Conservation (phyloP, 2,329 filamentous ascomycete species). For the Nothophaeocryptopus gaeumannii region DNA sequence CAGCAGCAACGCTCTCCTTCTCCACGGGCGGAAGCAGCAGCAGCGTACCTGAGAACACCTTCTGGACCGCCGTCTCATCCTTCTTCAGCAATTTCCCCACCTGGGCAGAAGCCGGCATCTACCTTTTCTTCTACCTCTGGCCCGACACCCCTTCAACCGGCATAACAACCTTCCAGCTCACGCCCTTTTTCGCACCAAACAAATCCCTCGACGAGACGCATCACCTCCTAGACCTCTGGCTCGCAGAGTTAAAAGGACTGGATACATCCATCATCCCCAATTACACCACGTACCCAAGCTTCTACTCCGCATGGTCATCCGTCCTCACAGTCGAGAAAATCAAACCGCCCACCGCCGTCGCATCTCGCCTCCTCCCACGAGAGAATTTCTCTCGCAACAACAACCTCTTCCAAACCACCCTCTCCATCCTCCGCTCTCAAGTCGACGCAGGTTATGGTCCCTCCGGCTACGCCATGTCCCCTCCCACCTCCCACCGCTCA, state of each 20-base stretch:
- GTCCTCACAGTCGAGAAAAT: neutral
- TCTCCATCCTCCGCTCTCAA: neutral
- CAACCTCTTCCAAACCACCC: neutral
- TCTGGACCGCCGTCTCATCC: neutral
- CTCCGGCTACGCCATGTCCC: neutral
- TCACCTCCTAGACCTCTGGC: neutral
- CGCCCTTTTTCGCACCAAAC: neutral
- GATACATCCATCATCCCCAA: neutral
- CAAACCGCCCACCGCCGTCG: neutral
- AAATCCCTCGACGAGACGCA: neutral
- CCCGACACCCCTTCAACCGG: neutral
- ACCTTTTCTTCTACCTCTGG: constrained; percentile 1
- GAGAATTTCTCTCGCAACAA: neutral
- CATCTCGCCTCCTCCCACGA: neutral
- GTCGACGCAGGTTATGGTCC: neutral
- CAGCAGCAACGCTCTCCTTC: neutral
- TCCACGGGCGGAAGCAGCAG: neutral
- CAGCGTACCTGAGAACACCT: neutral
- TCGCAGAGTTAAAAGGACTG: neutral
- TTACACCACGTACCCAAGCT: neutral
- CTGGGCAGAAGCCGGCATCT: neutral
- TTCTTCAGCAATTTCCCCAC: neutral
- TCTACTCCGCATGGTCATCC: neutral
- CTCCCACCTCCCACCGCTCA: neutral
- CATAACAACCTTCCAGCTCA: neutral